These are phyloP conservation scores for Vitis amurensis DNA, from an alignment of 164 flowering plant species.

Conservation along the genomic window DNA sequence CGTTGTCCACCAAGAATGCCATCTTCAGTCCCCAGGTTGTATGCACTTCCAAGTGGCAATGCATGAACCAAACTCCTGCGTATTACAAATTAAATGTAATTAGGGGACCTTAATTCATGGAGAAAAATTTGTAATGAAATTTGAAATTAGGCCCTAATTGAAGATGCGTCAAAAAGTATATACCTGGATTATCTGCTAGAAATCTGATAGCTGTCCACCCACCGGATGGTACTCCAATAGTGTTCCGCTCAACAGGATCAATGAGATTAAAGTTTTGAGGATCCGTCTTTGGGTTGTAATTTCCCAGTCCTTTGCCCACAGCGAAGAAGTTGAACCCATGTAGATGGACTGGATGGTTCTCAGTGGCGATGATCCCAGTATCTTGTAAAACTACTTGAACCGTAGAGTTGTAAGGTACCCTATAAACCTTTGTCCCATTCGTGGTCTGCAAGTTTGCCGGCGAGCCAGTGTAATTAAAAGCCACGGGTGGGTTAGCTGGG, in stretches of 20 bases:
- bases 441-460: conserved; percentile 46
- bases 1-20: conserved; percentile 74
- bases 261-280: conserved; percentile 58
- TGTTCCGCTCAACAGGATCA: conserved; percentile 86
- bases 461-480: conserved; percentile 56
- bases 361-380: conserved; percentile 62
- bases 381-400: conserved; percentile 75
- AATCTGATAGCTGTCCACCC: conserved; percentile 84
- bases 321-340: conserved; percentile 80
- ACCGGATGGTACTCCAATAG: conserved; percentile 75
- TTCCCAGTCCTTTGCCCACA: conserved; percentile 72
- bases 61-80: conserved; percentile 75
- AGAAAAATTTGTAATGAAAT: no score
- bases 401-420: conserved; percentile 48
- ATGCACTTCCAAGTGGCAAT: conserved; percentile 72
- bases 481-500: conserved; percentile 53
- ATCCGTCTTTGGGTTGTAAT: conserved; percentile 52
- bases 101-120: no score
- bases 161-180: no score
- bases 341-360: conserved; percentile 75
- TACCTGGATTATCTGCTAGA: conserved; percentile 84
- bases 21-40: conserved; percentile 77
- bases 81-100: background rate
- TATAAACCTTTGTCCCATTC: conserved; percentile 58
- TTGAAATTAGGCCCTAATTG: no score